Evolutionary conservation across 176 grass and related monocot genomes (phyloP), one percentile per base, ranked within the genome.

Genomic region (Carex kokanica): DNA sequence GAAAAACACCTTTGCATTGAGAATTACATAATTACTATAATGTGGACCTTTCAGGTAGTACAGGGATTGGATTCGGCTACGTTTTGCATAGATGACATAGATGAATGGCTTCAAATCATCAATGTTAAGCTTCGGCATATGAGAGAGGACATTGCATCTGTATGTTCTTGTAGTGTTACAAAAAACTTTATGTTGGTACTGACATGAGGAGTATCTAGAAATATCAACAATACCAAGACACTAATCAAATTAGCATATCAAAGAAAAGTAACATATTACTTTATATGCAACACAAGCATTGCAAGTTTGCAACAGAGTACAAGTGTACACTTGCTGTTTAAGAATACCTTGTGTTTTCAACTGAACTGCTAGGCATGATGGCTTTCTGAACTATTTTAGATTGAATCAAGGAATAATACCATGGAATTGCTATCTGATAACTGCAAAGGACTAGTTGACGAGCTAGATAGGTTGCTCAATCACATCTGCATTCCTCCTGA

Each of bases 71-170:
- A 99, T 84, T 64, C 83, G 75, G 93, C 89, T 91, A 89, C 84
- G 86, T 60, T 86, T 70, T 89, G 88, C 17, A 83, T 95, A 45
- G 93, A 99, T 87, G 93, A 99, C 88, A 92, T 99, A 88, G 96
- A 99, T 90, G 93, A 95, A 66, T 95, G 96, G 96, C 86, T 99
- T 63, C 89, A 87, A 14, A 99, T 95, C 84, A 93, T 99, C 47
- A 99, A 99, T 87, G 70, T 99, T 77, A 99, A 95, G 86, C 96
- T 99, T 55, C 91, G 91, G 73, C 96, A 93, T 88, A 99, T 95
- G 96, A 89, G 96, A 86, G 96, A 99, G 89, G 96, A 99, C 81
- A 99, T 99, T 90, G 91, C 91, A 83, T 95, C 93, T 73, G 96
- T 99, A 99, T 63, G 88, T 24, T 87, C 23, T 60, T 74, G n/a